Evolutionary conservation across 768 basidiomycete genomes (phyloP).

Genomic region (Punctularia strigosozonata): DNA sequence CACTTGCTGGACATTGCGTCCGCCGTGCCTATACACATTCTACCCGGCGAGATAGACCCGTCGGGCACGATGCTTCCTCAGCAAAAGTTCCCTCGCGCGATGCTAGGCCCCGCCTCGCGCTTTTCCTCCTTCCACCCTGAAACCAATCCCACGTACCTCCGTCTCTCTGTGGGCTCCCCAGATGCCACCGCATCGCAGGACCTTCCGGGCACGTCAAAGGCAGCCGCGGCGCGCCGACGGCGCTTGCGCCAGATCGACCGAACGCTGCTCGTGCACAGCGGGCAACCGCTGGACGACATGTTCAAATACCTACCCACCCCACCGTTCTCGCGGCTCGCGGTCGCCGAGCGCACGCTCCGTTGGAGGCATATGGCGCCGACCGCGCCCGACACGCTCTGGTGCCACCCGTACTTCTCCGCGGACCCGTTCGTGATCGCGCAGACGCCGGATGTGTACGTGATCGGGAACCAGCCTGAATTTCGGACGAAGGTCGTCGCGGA

Average conservation of each 20-base stretch:
- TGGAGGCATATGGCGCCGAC: constrained; percentile 99
- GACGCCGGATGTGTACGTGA: constrained; percentile 82
- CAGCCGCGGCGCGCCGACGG: constrained; percentile 1
- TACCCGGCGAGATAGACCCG: constrained; percentile 85
- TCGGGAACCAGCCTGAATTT: constrained; percentile 87
- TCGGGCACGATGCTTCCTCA: constrained; percentile 86
- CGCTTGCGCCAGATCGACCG: constrained; percentile 19
- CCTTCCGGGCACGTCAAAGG: constrained; percentile 1
- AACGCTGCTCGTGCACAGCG: constrained; percentile 75
- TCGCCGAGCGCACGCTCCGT: constrained; percentile 68
- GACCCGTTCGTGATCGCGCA: constrained; percentile 87
- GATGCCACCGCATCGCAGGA: constrained; percentile 10
- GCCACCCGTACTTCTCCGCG: constrained; percentile 78
- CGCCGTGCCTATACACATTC: constrained; percentile 73
- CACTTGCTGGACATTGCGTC: constrained; percentile 67
- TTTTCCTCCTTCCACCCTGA: constrained; percentile 60
- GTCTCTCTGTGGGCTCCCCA: constrained; percentile 37
- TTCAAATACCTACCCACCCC: constrained; percentile 80
- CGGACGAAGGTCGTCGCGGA: constrained; percentile 54
- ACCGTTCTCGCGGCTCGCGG: constrained; percentile 56
- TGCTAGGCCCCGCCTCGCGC: constrained; percentile 60
- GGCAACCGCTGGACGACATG: constrained; percentile 91
- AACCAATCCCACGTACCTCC: constrained; percentile 86
- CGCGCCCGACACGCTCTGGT: constrained; percentile 97
- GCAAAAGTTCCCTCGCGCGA: constrained; percentile 83